Evolutionary conservation across 164 flowering plant species (phyloP), one percentile per base, ranked within the genome.

Genomic region (Piper betle): DNA sequence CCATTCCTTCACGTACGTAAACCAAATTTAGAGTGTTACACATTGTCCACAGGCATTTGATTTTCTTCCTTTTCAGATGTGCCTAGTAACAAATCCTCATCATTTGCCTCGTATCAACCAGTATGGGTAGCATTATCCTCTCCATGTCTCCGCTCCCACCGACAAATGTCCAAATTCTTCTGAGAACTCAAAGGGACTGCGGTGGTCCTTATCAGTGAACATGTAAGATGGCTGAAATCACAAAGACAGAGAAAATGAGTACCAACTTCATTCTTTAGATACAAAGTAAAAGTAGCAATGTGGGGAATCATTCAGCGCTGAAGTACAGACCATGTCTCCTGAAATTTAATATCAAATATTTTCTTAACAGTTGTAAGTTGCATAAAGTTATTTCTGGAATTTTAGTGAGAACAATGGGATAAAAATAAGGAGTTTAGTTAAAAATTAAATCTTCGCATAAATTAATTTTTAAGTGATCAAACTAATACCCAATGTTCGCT

Each of bases 141-240:
- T 57, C n/a, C n/a, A n/a, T n/a, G 88, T 56, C 64, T 85, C 95
- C 37, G 61, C 75, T 54, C 80, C 84, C 66, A 91, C 69, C 16
- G 99, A 77, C 69, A 94, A 58, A 74, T 74, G 81, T 50, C 86
- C 93, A 67, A 79, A 69, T 61, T 87, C 99, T 53, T 94, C 99
- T 25, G 96, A 86, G 68, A 94, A 88, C 67, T 88, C 95, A 75
- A 91, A 91, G 25, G 96, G 83, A 15, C 96, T 96, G 20, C 93
- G 81, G 61, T 94, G 89, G 70, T 94, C 97, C 74, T 91, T 94
- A 65, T 94, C 97, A 52, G 93, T 91, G 68, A 94, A 94, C 97
- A 94, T 85, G 78, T 86, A 94, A 39, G 97, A 91, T 5, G 97
- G 99, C 99, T 94, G 96, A 84, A 86, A 70, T 46, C 15, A 46